These are phyloP conservation scores for Colletotrichum spinosum DNA, from an alignment of 2,329 filamentous ascomycete genomes.

Conservation along the genomic window DNA sequence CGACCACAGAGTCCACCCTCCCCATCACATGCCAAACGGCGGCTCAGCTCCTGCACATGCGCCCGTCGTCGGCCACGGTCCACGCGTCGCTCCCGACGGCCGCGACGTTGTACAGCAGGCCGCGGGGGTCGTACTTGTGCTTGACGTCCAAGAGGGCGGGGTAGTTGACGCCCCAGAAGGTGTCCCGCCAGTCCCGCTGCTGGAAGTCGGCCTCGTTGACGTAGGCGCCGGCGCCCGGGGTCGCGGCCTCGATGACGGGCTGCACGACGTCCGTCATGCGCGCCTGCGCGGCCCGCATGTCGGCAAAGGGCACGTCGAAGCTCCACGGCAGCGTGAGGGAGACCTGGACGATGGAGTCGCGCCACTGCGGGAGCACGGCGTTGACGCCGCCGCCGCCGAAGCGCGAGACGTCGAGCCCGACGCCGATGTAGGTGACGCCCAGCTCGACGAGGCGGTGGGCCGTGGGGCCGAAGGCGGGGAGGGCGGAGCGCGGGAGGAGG, in stretches of 20 bases:
- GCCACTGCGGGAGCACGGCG: conserved; percentile 56
- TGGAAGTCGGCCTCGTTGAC: conserved; percentile 48
- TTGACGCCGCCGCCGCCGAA: conserved; percentile 40
- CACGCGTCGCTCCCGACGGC: conserved; percentile 45
- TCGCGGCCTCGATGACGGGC: conserved; percentile 45
- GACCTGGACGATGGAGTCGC: conserved; percentile 48
- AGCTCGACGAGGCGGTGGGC: conserved; percentile 26
- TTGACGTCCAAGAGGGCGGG: conserved; percentile 44
- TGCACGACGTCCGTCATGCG: conserved; percentile 46
- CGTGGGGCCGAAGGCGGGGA: conserved; percentile 28
- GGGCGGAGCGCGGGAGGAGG: conserved; percentile 45
- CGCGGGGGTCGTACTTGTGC: conserved; percentile 46
- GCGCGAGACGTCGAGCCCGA: conserved; percentile 33
- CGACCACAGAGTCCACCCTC: background rate
- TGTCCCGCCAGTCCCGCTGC: conserved; percentile 45
- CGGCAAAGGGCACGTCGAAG: conserved; percentile 26
- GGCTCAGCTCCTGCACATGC: conserved; percentile 35
- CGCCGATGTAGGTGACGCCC: conserved; percentile 33
- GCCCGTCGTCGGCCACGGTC: conserved; percentile 37
- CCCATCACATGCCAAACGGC: too few species aligned
- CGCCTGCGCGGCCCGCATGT: conserved; percentile 32
- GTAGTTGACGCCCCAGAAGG: conserved; percentile 47
- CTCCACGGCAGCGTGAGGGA: conserved; percentile 41
- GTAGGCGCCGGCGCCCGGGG: conserved; percentile 43
- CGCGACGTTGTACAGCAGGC: conserved; percentile 44